phyloP scores from a whole-genome alignment of 108 stramenopile genomes.

The Conticribra guillardii region DNA sequence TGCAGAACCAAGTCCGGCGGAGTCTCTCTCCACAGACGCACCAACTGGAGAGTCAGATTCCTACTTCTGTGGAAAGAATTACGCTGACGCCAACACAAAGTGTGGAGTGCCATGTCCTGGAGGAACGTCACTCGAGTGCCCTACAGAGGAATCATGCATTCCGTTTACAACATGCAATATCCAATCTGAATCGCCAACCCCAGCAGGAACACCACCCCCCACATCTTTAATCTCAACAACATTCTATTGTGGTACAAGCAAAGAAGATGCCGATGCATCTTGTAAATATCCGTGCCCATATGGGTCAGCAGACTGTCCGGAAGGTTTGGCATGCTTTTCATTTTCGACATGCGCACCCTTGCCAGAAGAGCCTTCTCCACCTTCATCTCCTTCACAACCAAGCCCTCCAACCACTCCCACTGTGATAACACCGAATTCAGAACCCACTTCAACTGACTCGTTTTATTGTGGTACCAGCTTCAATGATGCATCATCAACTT shows the following conservation, averaged over 20 bases:
- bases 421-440: background rate
- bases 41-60: slow-evolving; percentile 33
- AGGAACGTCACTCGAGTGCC: slow-evolving; percentile 74
- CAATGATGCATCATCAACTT: slow-evolving; percentile 75
- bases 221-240: slow-evolving; percentile 26
- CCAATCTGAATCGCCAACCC: slow-evolving; percentile 2
- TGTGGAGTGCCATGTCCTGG: slow-evolving; percentile 72
- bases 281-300: slow-evolving; percentile 40
- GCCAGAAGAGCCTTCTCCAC: background rate
- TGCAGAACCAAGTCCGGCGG: background rate
- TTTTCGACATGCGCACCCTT: slow-evolving; percentile 22
- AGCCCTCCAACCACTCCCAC: background rate
- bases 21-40: background rate
- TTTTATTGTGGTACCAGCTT: slow-evolving; percentile 76
- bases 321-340: slow-evolving; percentile 27
- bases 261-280: slow-evolving; percentile 44
- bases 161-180: slow-evolving; percentile 48
- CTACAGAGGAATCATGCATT: slow-evolving; percentile 61
- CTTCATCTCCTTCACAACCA: background rate
- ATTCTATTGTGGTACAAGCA: slow-evolving; percentile 41
- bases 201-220: background rate
- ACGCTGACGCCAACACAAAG: slow-evolving; percentile 72
- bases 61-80: slow-evolving; percentile 74
- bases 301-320: slow-evolving; percentile 24
- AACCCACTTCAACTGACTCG: slow-evolving; percentile 18